phyloP scores from a whole-genome alignment of 495 filamentous ascomycete species.

The Aspergillus incahuasiensis region DNA sequence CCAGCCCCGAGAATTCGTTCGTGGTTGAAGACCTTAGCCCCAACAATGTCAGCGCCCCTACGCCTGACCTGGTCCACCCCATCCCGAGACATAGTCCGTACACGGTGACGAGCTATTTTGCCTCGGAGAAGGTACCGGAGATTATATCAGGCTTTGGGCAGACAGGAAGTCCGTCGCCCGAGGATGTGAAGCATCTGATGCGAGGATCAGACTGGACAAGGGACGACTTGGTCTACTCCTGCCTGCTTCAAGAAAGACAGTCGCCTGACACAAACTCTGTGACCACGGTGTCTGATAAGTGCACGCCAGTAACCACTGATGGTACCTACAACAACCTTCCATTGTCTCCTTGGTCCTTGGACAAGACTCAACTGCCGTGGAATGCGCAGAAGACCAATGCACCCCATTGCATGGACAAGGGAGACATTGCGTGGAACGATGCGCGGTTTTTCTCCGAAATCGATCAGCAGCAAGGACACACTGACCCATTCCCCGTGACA shows the following conservation, averaged over 20 bases:
- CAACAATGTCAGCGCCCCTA: not conserved
- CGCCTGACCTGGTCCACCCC: constrained; percentile 10
- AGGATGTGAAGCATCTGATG: not conserved
- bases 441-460: not conserved
- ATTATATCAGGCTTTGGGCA: not conserved
- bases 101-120: constrained; percentile 11
- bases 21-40: not conserved
- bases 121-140: constrained; percentile 1
- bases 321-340: not conserved
- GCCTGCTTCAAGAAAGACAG: not conserved
- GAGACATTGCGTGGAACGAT: not conserved
- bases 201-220: constrained; percentile 8
- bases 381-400: not conserved
- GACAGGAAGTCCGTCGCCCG: not conserved
- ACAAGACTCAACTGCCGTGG: not conserved
- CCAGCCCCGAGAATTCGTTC: not conserved
- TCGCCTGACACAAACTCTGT: constrained; percentile 4
- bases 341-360: constrained; percentile 7
- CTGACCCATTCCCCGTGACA: constrained; percentile 2
- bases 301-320: not conserved
- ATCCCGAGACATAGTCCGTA: constrained; percentile 8
- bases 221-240: not conserved
- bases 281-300: not conserved
- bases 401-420: not conserved
- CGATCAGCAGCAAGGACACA: not conserved